Conservation (phyloP, 441 rosid genomes). For the Populus tomentosa region DNA sequence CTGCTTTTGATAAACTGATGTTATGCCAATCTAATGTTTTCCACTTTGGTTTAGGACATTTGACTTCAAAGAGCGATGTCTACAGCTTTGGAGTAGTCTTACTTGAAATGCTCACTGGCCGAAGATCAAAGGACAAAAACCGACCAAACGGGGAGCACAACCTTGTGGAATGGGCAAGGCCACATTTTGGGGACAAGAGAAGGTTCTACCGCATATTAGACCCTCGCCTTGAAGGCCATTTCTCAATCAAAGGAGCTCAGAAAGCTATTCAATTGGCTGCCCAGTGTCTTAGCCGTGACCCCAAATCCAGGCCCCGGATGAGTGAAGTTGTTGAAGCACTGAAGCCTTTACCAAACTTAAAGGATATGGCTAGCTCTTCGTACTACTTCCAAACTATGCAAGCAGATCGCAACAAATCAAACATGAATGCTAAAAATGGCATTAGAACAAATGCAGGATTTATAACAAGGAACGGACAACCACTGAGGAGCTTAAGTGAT, state of each 20-base stretch:
- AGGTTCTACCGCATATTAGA: slow-evolving; percentile 33
- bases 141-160: slow-evolving; percentile 37
- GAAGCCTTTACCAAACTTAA: slow-evolving; percentile 34
- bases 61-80: slow-evolving; percentile 46
- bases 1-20: no score
- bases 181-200: slow-evolving; percentile 29
- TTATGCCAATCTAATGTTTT: not conserved
- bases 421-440: slow-evolving; percentile 28
- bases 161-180: slow-evolving; percentile 44
- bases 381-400: slow-evolving; percentile 39
- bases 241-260: slow-evolving; percentile 34
- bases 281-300: slow-evolving; percentile 34
- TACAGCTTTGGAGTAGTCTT: slow-evolving; percentile 49
- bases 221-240: slow-evolving; percentile 38
- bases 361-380: slow-evolving; percentile 51
- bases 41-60: slow-evolving; percentile 31
- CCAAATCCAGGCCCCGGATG: slow-evolving; percentile 36
- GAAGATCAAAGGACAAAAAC: slow-evolving; percentile 37
- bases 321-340: slow-evolving; percentile 40
- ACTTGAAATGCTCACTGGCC: slow-evolving; percentile 45
- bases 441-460: slow-evolving; percentile 27
- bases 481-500: slow-evolving; percentile 33
- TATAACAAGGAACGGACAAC: slow-evolving; percentile 34
- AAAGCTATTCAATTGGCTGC: slow-evolving; percentile 31
- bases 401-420: slow-evolving; percentile 31